Base-by-base conservation (phyloP, 306 rosid species). In the Bauhinia variegata region DNA sequence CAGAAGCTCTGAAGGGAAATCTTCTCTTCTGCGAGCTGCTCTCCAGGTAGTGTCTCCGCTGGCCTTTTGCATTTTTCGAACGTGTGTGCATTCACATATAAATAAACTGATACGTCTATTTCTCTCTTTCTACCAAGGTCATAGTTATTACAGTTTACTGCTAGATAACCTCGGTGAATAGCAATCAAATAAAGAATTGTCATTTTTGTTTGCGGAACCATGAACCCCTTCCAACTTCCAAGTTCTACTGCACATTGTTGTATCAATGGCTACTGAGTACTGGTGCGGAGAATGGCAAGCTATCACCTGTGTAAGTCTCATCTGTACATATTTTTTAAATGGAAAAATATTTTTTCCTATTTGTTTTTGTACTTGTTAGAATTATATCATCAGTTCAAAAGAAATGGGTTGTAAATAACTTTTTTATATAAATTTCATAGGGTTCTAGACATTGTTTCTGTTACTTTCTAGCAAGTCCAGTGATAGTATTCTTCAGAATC, bases 21-120 rank as follows among this genome's bases (percentile, higher is more conserved):
- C n/a, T n/a, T n/a, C n/a, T 57, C 54, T 46, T 32, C 31, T 39
- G 6, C 11, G 64, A 58, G 67, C 69, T 64, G 64, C 63, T 57
- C 55, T 52, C 55, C 6, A 78, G 85, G 78, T 68, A 68, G 67
- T 19, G 32, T 43, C 60, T 71, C 68, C 18, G 28, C 30, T 18
- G 30, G 8, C 37, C 48, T 51, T 46, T 3, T 8, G 44, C 5
- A 30, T 54, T 11, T 38, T 36, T 32, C n/a, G n/a, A 46, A 28
- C 4, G 19, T 10, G 52, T 41, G 37, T 44, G 32, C 30, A 49
- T 57, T 6, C 73, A 11, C 23, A 2, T 0, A 4, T 2, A 46
- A 54, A 39, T 60, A 60, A 60, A 51, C 54, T 54, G 36, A 4
- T 64, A 15, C 53, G 71, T 80, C 66, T 61, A 71, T 56, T 47